Conservation (phyloP, 306 rosid species). For the Malus fusca region DNA sequence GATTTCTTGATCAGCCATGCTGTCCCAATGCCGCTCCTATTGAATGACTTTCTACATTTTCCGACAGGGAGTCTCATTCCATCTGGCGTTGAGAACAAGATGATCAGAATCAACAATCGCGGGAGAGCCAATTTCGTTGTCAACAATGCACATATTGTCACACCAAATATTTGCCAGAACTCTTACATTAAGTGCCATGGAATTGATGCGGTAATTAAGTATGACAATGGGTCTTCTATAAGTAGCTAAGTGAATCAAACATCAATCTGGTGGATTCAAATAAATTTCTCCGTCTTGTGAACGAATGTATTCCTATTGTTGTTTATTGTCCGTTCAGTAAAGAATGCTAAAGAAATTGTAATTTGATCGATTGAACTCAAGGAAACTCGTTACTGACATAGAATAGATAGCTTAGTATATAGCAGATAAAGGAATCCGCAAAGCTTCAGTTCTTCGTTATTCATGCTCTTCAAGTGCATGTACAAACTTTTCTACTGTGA, state of each 20-base stretch:
- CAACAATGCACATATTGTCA: slow-evolving; percentile 44
- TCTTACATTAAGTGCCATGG: slow-evolving; percentile 54
- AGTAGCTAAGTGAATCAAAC: background rate
- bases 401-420: background rate
- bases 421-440: background rate
- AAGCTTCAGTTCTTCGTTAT: background rate
- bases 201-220: slow-evolving; percentile 41
- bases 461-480: slow-evolving; percentile 18
- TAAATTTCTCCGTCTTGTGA: background rate
- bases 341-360: background rate
- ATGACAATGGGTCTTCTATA: slow-evolving; percentile 4
- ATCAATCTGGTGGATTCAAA: background rate
- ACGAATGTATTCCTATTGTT: background rate
- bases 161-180: slow-evolving; percentile 41
- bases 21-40: slow-evolving; percentile 36
- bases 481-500: background rate
- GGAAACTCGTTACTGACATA: background rate
- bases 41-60: slow-evolving; percentile 42
- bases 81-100: slow-evolving; percentile 21
- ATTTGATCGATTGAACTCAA: background rate
- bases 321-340: background rate
- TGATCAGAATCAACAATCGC: slow-evolving; percentile 41
- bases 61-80: slow-evolving; percentile 60
- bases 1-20: slow-evolving; percentile 37
- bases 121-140: slow-evolving; percentile 37